Evolutionary conservation across 2,329 filamentous ascomycete species (phyloP), one percentile per base, ranked within the genome.

Genomic region (Fusarium sp.): DNA sequence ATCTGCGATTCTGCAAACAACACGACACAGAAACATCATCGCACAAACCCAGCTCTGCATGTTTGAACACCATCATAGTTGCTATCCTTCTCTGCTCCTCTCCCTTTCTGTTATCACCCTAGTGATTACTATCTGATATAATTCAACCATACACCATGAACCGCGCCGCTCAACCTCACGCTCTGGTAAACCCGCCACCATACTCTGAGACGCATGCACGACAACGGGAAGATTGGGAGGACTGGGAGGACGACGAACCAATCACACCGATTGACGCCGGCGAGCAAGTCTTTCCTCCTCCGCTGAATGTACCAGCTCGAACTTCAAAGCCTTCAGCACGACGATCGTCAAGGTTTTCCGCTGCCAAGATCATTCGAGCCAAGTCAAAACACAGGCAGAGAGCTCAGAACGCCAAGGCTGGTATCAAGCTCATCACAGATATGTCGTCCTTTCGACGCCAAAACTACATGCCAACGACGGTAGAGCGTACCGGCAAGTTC

Each of bases 401-500:
- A 67, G 80, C 81, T 19, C 80, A 87, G 70, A 85, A 88, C 72
- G 79, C 81, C 52, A 80, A 82, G 74, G 84, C 84, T 9, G 87
- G 87, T 11, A 90, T 91, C 69, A 88, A 80, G 61, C 73, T 92
- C 17, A 86, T 91, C 62, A 93, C 90, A 3, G 88, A 88, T 70
- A 88, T 91, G 78, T 78, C 85, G 58, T 78, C 73, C 58, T 79
- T 79, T 71, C 84, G 76, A 23, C 77, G 78, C 25, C 74, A 72
- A 63, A 80, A 70, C 71, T 80, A 73, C 63, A 72, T 70, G 46
- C 72, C 65, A 43, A 69, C 69, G 8, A 66, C 71, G 1, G 70
- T 67, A 45, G 72, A 63, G 36, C 76, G 68, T 23, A 73, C 74
- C 23, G 66, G 63, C 52, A 85, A 80, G 53, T 87, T 86, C 57